These are phyloP conservation scores for Escallonia rubra DNA, from an alignment of 129 eudicot species.

Conservation along the genomic window DNA sequence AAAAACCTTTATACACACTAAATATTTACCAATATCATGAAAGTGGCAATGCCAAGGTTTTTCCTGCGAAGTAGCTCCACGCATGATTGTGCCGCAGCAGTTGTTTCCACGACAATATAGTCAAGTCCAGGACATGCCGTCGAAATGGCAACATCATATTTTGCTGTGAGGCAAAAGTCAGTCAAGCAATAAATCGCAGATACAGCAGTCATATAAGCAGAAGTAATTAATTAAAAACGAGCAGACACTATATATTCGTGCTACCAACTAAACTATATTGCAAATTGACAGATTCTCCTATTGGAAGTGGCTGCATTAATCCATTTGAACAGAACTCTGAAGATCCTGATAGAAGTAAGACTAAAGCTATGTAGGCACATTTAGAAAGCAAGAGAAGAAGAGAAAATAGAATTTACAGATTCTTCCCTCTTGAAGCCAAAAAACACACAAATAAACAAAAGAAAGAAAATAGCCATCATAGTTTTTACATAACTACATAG, in stretches of 20 bases:
- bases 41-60: conserved; percentile 93
- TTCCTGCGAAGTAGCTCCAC: conserved; percentile 82
- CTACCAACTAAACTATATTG: neutral
- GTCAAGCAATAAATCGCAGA: conserved; percentile 1
- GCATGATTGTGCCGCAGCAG: conserved; percentile 90
- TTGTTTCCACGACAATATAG: conserved; percentile 90
- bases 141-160: conserved; percentile 90
- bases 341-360: no score
- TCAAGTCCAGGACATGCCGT: conserved; percentile 94
- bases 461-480: neutral
- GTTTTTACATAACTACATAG: no score
- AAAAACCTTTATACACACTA: no score
- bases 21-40: conserved; percentile 77
- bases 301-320: no score
- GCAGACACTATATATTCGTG: neutral
- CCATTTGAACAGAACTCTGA: no score
- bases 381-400: neutral
- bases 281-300: neutral
- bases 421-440: neutral
- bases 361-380: no score
- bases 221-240: neutral
- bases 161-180: conserved; percentile 48
- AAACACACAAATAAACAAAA: neutral
- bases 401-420: neutral
- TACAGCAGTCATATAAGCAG: neutral